Evolutionary conservation across 768 basidiomycete species (phyloP).

Genomic region (Strobilomyces echinocephalus): DNA sequence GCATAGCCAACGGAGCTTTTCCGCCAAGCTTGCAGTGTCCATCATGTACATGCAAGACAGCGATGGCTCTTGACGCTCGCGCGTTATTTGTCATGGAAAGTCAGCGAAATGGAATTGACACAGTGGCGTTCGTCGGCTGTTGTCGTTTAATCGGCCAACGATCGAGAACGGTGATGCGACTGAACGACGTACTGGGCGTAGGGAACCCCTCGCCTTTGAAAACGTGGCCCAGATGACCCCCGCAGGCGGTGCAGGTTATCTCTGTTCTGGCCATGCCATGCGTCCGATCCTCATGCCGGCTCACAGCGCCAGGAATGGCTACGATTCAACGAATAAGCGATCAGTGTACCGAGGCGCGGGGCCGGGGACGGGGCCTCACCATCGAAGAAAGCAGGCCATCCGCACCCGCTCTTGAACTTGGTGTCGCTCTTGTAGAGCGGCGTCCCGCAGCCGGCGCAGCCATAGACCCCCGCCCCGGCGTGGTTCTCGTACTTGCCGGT

Average conservation of each 20-base stretch:
- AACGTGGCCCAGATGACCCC: constrained; percentile 91
- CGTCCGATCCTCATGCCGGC: constrained; percentile 64
- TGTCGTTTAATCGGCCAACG: constrained; percentile 1
- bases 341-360: not conserved
- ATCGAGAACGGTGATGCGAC: not conserved
- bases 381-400: constrained; percentile 98
- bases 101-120: constrained; percentile 85
- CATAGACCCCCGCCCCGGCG: constrained; percentile 61
- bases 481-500: constrained; percentile 80
- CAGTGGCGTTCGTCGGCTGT: constrained; percentile 82
- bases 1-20: not conserved
- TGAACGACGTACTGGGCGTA: constrained; percentile 65
- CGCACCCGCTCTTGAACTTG: constrained; percentile 91
- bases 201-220: constrained; percentile 87
- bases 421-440: constrained; percentile 85
- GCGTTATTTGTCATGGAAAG: constrained; percentile 47
- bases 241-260: constrained; percentile 87
- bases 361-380: constrained; percentile 48
- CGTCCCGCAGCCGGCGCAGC: constrained; percentile 74
- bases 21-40: no score
- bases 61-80: no score
- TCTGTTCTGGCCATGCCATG: constrained; percentile 72
- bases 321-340: constrained; percentile 1
- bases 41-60: not conserved
- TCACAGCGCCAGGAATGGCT: constrained; percentile 90